These are phyloP conservation scores for Sporothrix phasma DNA, from an alignment of 2,329 filamentous ascomycete genomes.

Conservation along the genomic window DNA sequence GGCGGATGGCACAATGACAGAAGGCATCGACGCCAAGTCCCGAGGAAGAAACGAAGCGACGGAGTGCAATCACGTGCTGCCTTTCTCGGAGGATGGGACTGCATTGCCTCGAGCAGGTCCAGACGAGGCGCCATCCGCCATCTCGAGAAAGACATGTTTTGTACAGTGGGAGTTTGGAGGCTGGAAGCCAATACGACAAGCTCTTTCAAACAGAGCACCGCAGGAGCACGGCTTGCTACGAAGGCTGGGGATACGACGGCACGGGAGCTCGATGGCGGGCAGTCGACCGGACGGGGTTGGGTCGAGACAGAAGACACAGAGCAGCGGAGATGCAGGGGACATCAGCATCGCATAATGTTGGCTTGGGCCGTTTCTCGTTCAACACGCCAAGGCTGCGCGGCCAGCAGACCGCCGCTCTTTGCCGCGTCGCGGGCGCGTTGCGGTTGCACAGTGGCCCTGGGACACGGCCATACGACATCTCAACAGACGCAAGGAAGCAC, in stretches of 20 bases:
- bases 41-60: background rate
- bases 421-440: background rate
- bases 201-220: background rate
- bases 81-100: background rate
- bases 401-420: conserved; percentile 1
- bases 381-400: background rate
- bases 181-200: background rate
- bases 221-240: background rate
- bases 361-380: background rate
- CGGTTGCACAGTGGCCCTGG: background rate
- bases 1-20: background rate
- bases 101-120: conserved; percentile 7
- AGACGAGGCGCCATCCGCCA: background rate
- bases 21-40: background rate
- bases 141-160: background rate
- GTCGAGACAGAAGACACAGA: no score
- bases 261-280: no score
- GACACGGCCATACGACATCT: background rate
- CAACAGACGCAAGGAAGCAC: background rate
- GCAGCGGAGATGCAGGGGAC: background rate
- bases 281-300: no score
- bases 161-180: background rate
- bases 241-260: background rate
- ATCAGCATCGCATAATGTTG: background rate
- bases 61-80: background rate